Conservation (phyloP, 495 filamentous ascomycete genomes). For the Talaromyces wortmannii region DNA sequence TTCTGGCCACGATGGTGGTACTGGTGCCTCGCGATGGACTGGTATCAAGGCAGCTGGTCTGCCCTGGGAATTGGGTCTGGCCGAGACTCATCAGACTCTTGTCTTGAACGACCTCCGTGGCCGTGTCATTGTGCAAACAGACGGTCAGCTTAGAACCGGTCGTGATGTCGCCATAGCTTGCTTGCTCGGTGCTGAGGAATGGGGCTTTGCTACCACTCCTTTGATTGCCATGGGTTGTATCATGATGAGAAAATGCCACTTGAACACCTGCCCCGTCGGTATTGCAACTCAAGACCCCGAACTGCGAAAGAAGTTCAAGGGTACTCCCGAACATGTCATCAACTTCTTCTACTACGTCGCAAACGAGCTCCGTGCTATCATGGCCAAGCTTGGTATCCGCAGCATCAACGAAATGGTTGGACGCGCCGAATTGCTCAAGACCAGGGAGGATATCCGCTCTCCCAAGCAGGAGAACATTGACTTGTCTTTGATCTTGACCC, state of each 20-base stretch:
- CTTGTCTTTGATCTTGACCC: slow-evolving; percentile 90
- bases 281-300: slow-evolving; percentile 97
- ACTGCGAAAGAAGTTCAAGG: slow-evolving; percentile 89
- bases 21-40: slow-evolving; percentile 96
- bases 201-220: slow-evolving; percentile 95
- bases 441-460: slow-evolving; percentile 82
- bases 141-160: slow-evolving; percentile 91
- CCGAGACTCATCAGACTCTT: slow-evolving; percentile 98
- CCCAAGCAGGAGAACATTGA: slow-evolving; percentile 92
- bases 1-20: slow-evolving; percentile 96
- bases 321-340: slow-evolving; percentile 95
- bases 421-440: slow-evolving; percentile 77
- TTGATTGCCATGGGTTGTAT: slow-evolving; percentile 98
- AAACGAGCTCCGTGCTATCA: slow-evolving; percentile 96
- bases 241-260: slow-evolving; percentile 63
- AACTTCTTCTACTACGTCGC: slow-evolving; percentile 99
- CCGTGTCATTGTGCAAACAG: slow-evolving; percentile 94
- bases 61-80: slow-evolving; percentile 96
- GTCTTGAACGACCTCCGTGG: slow-evolving; percentile 97
- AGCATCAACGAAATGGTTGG: slow-evolving; percentile 99
- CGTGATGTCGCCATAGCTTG: slow-evolving; percentile 95
- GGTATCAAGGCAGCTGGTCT: slow-evolving; percentile 99
- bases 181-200: slow-evolving; percentile 95
- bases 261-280: slow-evolving; percentile 93
- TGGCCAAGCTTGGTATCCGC: slow-evolving; percentile 92